Conservation (phyloP, 1,284 basidiomycete genomes). For the Hymenochaete sp. region DNA sequence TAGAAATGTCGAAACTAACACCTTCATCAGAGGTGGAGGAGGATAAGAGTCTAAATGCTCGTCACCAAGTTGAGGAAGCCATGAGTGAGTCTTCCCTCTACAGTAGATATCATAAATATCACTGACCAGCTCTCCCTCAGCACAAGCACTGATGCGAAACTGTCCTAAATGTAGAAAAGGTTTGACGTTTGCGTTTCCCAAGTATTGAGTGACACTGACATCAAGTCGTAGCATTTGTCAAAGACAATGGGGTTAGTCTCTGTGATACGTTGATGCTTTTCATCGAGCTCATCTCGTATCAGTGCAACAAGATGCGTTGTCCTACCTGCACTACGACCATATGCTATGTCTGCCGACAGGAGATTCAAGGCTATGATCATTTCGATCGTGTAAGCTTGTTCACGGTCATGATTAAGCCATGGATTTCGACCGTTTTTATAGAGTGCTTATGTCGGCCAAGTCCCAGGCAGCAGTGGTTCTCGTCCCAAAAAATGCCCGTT, state of each 20-base stretch:
- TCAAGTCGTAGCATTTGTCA: constrained; percentile 53
- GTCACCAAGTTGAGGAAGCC: constrained; percentile 78
- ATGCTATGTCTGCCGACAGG: constrained; percentile 70
- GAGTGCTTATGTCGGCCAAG: background rate
- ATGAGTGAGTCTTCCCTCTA: constrained; percentile 61
- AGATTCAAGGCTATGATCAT: constrained; percentile 71
- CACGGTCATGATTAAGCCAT: constrained; percentile 12
- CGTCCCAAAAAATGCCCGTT: constrained; percentile 43
- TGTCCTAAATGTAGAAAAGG: constrained; percentile 75
- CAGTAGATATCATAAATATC: background rate
- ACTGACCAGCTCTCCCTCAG: constrained; percentile 30
- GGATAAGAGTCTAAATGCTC: constrained; percentile 62
- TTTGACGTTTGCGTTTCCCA: constrained; percentile 22
- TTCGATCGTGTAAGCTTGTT: constrained; percentile 46
- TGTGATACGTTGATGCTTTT: constrained; percentile 1
- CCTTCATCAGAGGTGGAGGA: constrained; percentile 50
- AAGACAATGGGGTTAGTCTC: constrained; percentile 54
- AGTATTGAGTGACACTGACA: background rate
- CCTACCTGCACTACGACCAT: constrained; percentile 58
- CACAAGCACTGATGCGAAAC: constrained; percentile 72
- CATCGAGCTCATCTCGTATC: background rate
- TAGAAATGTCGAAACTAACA: constrained; percentile 4
- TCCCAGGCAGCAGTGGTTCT: background rate
- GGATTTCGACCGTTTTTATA: background rate
- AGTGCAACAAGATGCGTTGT: constrained; percentile 82